Conservation (phyloP, 768 basidiomycete genomes). For the Brasilioporus rufonigricans region DNA sequence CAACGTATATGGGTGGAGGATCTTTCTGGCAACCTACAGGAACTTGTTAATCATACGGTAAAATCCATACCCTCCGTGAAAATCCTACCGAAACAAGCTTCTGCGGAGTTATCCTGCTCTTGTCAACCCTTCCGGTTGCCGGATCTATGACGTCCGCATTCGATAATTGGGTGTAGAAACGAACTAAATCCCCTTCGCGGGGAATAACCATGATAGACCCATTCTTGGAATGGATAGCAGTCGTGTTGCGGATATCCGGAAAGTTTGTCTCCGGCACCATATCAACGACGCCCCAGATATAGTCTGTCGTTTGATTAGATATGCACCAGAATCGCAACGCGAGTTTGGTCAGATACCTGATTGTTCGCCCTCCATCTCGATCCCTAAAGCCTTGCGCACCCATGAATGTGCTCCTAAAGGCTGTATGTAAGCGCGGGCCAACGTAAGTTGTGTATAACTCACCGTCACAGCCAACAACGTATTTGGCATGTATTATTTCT, state of each 20-base stretch:
- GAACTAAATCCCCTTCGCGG: slow-evolving; percentile 62
- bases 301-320: slow-evolving; percentile 45
- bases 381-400: slow-evolving; percentile 43
- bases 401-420: slow-evolving; percentile 43
- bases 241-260: slow-evolving; percentile 67
- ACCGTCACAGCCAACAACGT: slow-evolving; percentile 37
- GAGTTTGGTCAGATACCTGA: slow-evolving; percentile 30
- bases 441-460: background rate
- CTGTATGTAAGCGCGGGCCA: background rate
- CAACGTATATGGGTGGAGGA: slow-evolving; percentile 56
- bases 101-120: slow-evolving; percentile 47
- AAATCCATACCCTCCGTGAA: background rate
- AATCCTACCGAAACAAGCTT: slow-evolving; percentile 49
- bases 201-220: slow-evolving; percentile 76
- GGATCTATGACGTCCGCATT: slow-evolving; percentile 45
- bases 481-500: slow-evolving; percentile 34
- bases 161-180: slow-evolving; percentile 68
- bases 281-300: slow-evolving; percentile 35
- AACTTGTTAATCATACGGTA: background rate
- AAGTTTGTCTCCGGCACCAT: slow-evolving; percentile 69
- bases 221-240: slow-evolving; percentile 61
- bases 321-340: background rate
- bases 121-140: slow-evolving; percentile 51
- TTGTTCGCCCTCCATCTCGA: slow-evolving; percentile 47
- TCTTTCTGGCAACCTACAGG: slow-evolving; percentile 51